Percentiles rank a stretch among this genome's conserved stretches.
phyloP scores from a whole-genome alignment of 306 rosid genomes.

The Cyamopsis tetragonoloba region DNA sequence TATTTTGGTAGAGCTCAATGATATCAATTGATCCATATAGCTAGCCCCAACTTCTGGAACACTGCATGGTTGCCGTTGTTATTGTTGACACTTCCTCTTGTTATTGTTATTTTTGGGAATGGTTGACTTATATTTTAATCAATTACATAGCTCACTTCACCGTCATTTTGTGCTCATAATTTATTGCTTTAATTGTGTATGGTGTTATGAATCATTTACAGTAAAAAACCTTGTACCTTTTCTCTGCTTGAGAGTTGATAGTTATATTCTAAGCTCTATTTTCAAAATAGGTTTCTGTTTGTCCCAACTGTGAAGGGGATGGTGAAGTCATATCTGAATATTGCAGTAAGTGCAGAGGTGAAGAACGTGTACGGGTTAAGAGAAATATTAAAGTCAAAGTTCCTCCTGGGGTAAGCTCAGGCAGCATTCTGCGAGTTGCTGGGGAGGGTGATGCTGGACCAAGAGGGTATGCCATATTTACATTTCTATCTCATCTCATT shows the following conservation, averaged over 20 bases:
- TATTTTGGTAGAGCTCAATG: too few relatives aligned
- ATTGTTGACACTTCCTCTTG: neutral
- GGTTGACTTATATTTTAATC: constrained; percentile 5
- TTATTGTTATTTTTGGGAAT: constrained; percentile 22
- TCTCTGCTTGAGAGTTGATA: neutral
- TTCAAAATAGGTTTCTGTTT: constrained; percentile 71
- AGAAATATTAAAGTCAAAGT: constrained; percentile 85
- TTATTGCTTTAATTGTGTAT: too few relatives aligned
- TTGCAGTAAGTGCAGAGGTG: constrained; percentile 87
- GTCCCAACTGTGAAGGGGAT: constrained; percentile 90
- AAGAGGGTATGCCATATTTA: constrained; percentile 64
- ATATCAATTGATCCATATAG: too few relatives aligned
- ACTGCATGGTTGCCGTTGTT: too few relatives aligned
- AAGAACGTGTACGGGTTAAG: constrained; percentile 78
- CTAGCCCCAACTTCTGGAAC: too few relatives aligned
- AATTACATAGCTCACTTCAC: constrained; percentile 9
- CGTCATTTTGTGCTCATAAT: constrained; percentile 6
- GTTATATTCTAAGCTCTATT: constrained; percentile 1
- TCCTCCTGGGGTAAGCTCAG: constrained; percentile 88
- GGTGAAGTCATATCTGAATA: constrained; percentile 89
- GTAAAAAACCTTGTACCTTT: neutral
- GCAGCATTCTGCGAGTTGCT: constrained; percentile 88
- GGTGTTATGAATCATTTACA: too few relatives aligned
- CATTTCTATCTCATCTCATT: constrained; percentile 10
- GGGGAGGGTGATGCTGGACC: constrained; percentile 98